Percentiles rank a stretch among this genome's conserved stretches.
Conservation (phyloP, 768 basidiomycete genomes). For the Kwoniella shandongensis region DNA sequence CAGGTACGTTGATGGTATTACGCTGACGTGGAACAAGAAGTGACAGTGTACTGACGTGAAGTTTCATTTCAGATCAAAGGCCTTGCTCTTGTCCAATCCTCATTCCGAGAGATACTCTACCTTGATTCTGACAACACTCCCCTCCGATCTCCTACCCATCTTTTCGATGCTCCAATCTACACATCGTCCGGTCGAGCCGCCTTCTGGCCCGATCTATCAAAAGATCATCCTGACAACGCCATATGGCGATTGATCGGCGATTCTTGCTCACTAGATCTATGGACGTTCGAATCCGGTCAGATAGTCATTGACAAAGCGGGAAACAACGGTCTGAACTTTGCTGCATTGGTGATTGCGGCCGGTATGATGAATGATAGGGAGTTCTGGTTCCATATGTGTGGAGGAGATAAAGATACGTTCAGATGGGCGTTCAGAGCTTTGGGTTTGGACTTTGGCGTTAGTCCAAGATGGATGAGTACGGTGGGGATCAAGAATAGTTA, state of each 20-base stretch:
- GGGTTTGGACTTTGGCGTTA: slow-evolving; percentile 44
- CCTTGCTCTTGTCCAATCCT: slow-evolving; percentile 50
- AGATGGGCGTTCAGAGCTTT: slow-evolving; percentile 55
- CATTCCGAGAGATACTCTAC: slow-evolving; percentile 42
- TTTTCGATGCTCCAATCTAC: slow-evolving; percentile 54
- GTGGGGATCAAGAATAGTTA: slow-evolving; percentile 41
- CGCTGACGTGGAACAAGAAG: background rate
- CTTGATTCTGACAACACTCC: slow-evolving; percentile 53
- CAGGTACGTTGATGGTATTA: slow-evolving; percentile 14
- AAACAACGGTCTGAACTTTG: slow-evolving; percentile 55
- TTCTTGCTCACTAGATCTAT: slow-evolving; percentile 50
- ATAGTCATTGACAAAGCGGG: slow-evolving; percentile 57
- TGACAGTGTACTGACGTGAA: background rate
- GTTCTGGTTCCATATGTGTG: slow-evolving; percentile 56
- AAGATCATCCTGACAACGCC: slow-evolving; percentile 56
- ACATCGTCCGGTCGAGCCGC: slow-evolving; percentile 46
- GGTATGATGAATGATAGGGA: slow-evolving; percentile 54
- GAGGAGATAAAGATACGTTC: slow-evolving; percentile 56
- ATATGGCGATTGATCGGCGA: slow-evolving; percentile 55
- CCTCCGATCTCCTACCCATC: slow-evolving; percentile 52
- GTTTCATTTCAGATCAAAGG: slow-evolving; percentile 48
- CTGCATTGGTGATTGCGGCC: slow-evolving; percentile 53
- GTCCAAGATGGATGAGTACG: slow-evolving; percentile 53
- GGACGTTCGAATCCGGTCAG: slow-evolving; percentile 56
- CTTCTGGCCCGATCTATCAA: slow-evolving; percentile 58